Percentiles rank a stretch among this genome's conserved stretches.
Evolutionary conservation across 139 green algal genomes (phyloP).

Genomic region (Penium margaritaceum): DNA sequence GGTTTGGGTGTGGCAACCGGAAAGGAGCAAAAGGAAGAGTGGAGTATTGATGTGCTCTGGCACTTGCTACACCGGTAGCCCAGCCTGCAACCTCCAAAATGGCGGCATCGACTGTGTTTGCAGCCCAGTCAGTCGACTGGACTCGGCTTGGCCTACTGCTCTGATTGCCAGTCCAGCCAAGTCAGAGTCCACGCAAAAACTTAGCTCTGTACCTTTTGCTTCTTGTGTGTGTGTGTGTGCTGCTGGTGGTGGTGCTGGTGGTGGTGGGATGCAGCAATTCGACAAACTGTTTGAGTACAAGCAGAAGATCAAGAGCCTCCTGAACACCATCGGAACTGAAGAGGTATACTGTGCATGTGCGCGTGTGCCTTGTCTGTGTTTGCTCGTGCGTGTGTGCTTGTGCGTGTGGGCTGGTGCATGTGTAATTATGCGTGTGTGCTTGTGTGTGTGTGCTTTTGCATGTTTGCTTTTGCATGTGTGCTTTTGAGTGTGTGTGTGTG

Average conservation of each 20-base stretch:
- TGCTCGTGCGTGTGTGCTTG: background rate
- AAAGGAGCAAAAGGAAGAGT: too few species aligned
- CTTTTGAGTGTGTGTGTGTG: background rate
- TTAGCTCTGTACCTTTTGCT: too few species aligned
- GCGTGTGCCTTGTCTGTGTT: background rate
- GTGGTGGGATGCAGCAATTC: conserved; percentile 30
- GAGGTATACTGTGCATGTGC: conserved; percentile 14
- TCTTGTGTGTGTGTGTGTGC: too few species aligned
- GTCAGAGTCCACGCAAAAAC: too few species aligned
- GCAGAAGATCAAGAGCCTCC: conserved; percentile 13
- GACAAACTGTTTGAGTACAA: conserved; percentile 15
- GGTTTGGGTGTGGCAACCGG: too few species aligned
- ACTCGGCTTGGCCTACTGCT: background rate
- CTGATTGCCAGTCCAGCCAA: background rate
- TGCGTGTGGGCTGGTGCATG: background rate
- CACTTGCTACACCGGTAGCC: too few species aligned
- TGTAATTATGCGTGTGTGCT: background rate
- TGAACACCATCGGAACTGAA: conserved; percentile 7
- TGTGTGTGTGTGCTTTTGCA: background rate
- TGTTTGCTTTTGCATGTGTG: background rate
- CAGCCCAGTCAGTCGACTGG: background rate
- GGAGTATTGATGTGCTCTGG: too few species aligned
- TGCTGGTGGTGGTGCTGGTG: too few species aligned
- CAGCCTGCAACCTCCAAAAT: too few species aligned
- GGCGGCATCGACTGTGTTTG: too few species aligned